These are phyloP conservation scores for Bolboschoenoplectus hybrid DNA, from an alignment of 202 grass and related monocot species.

Conservation along the genomic window DNA sequence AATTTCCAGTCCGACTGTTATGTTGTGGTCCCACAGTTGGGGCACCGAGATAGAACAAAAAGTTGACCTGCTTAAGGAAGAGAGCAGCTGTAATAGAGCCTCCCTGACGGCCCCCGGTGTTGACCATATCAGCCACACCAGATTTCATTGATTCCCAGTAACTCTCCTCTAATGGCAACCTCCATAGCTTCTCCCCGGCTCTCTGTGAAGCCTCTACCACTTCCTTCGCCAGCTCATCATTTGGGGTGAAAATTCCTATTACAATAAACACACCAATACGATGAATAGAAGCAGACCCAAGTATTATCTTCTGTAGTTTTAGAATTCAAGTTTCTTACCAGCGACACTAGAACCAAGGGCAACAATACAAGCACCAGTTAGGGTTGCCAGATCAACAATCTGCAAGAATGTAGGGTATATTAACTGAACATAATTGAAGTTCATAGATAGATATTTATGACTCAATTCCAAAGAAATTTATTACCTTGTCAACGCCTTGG, in stretches of 20 bases:
- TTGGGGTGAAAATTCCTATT: slow-evolving; percentile 84
- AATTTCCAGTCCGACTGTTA: neutral
- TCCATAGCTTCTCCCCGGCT: slow-evolving; percentile 95
- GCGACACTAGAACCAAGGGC: slow-evolving; percentile 86
- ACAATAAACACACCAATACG: slow-evolving; percentile 3
- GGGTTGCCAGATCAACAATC: slow-evolving; percentile 91
- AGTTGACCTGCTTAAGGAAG: slow-evolving; percentile 87
- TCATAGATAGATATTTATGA: neutral
- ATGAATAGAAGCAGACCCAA: neutral
- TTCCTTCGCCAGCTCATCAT: slow-evolving; percentile 86
- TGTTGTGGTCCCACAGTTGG: neutral
- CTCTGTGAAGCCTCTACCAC: slow-evolving; percentile 66
- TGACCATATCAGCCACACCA: slow-evolving; percentile 92
- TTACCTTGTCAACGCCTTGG: slow-evolving; percentile 97
- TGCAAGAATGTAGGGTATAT: slow-evolving; percentile 47
- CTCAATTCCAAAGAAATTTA: neutral
- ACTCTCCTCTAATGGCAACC: slow-evolving; percentile 87
- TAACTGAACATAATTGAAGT: slow-evolving; percentile 7
- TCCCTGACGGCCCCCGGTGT: slow-evolving; percentile 83
- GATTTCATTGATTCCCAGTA: slow-evolving; percentile 98
- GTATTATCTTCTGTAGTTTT: neutral
- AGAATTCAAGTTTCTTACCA: slow-evolving; percentile 53
- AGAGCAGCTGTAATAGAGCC: slow-evolving; percentile 86
- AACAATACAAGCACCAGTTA: slow-evolving; percentile 79
- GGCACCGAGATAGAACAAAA: slow-evolving; percentile 1